Conservation (phyloP, 2,329 filamentous ascomycete species). For the Xylaria digitata region DNA sequence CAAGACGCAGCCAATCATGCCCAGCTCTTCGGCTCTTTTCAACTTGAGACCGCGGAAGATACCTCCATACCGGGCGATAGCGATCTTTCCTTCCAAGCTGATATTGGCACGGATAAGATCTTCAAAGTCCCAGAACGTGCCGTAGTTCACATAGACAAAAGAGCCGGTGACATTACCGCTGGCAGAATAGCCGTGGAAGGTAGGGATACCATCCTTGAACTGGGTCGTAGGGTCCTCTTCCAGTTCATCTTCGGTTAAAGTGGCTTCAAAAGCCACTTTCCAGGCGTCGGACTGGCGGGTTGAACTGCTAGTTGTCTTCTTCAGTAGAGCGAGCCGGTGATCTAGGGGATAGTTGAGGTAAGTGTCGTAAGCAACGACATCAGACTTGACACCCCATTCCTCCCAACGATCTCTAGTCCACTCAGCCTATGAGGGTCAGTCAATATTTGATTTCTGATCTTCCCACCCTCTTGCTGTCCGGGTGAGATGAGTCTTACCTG, state of each 20-base stretch:
- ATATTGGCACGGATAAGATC: conserved; percentile 81
- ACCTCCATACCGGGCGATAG: conserved; percentile 84
- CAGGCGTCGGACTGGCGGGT: conserved; percentile 55
- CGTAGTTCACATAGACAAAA: conserved; percentile 92
- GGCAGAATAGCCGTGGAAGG: conserved; percentile 95
- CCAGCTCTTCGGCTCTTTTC: conserved; percentile 89
- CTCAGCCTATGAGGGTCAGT: conserved; percentile 60
- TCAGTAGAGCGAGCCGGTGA: conserved; percentile 74
- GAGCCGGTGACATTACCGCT: conserved; percentile 89
- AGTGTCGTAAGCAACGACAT: conserved; percentile 77
- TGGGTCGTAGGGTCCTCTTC: conserved; percentile 84
- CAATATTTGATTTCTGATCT: background rate
- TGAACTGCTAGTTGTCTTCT: conserved; percentile 56
- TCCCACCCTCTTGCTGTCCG: background rate
- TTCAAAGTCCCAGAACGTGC: conserved; percentile 86
- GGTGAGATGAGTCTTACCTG: conserved; percentile 59
- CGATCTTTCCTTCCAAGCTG: conserved; percentile 84
- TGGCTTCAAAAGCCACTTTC: conserved; percentile 80
- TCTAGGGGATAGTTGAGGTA: conserved; percentile 82
- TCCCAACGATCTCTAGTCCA: conserved; percentile 82
- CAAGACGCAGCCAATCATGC: conserved; percentile 85
- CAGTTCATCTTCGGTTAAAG: conserved; percentile 84
- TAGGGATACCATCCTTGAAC: conserved; percentile 79
- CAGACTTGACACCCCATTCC: conserved; percentile 73
- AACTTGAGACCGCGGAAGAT: conserved; percentile 93